Evolutionary conservation across 2,329 filamentous ascomycete species (phyloP).

Genomic region (Ophiostoma quercus): DNA sequence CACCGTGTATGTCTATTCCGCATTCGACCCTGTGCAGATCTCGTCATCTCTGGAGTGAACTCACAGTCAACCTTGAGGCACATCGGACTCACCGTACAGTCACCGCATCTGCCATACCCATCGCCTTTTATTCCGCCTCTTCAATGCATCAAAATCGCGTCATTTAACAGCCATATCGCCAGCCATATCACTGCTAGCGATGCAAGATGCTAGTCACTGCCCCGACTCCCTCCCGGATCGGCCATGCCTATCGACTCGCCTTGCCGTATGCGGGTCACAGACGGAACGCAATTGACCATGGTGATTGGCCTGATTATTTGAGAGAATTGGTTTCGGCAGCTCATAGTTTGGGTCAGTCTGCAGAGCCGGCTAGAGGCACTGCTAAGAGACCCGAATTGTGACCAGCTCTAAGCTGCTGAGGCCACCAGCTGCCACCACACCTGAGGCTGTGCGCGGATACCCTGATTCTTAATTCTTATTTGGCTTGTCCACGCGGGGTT

Average conservation of each 20-base stretch:
- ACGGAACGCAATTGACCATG: not conserved
- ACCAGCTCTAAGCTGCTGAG: not conserved
- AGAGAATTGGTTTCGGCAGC: not conserved
- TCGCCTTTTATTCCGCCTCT: not conserved
- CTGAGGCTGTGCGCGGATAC: not conserved
- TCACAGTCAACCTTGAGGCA: not conserved
- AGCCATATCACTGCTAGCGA: not conserved
- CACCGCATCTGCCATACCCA: not conserved
- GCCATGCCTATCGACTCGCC: not conserved
- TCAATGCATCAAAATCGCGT: not conserved
- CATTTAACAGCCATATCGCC: no score
- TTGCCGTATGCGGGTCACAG: not conserved
- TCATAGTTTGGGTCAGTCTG: not conserved
- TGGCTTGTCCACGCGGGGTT: not conserved
- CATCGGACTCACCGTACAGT: not conserved
- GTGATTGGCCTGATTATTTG: not conserved
- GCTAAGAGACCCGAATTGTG: not conserved
- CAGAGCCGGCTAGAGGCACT: not conserved
- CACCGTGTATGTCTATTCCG: not conserved
- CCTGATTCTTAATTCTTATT: not conserved
- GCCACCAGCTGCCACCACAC: not conserved
- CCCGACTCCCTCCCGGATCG: not conserved
- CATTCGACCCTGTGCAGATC: not conserved
- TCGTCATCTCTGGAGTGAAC: not conserved
- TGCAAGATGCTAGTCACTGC: not conserved